Conservation (phyloP, 257 asterid genomes). For the Euphrasia confusa region DNA sequence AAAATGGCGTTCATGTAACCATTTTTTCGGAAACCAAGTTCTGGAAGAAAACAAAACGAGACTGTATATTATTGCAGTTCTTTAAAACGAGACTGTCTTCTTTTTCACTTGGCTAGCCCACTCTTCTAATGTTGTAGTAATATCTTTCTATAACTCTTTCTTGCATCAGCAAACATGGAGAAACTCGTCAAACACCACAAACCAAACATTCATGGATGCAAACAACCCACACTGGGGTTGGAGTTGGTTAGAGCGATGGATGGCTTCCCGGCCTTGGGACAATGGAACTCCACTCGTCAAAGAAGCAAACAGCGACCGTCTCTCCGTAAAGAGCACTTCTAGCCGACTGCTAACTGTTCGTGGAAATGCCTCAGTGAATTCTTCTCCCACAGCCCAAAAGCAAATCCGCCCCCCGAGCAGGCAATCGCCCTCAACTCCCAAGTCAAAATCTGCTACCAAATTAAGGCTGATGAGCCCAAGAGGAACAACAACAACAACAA, state of each 20-base stretch:
- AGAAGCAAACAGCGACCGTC: constrained; percentile 37
- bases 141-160: too few species aligned
- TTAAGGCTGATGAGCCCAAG: constrained; percentile 36
- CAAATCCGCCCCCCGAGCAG: constrained; percentile 41
- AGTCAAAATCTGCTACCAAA: constrained; percentile 34
- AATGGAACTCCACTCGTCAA: constrained; percentile 37
- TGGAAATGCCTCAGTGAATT: constrained; percentile 24
- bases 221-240: constrained; percentile 92
- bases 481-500: constrained; percentile 22
- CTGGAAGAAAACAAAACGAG: too few species aligned
- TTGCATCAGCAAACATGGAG: constrained; percentile 65
- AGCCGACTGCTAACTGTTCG: constrained; percentile 28
- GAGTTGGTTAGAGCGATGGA: constrained; percentile 97
- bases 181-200: constrained; percentile 43
- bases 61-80: neutral
- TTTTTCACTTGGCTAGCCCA: neutral
- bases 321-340: constrained; percentile 33
- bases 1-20: neutral
- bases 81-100: neutral
- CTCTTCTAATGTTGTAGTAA: neutral
- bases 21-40: neutral
- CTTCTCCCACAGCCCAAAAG: constrained; percentile 38
- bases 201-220: constrained; percentile 76
- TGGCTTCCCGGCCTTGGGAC: constrained; percentile 81
- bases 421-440: constrained; percentile 69